phyloP scores from a whole-genome alignment of 2,329 filamentous ascomycete species.

The Aphanoascus verrucosus region DNA sequence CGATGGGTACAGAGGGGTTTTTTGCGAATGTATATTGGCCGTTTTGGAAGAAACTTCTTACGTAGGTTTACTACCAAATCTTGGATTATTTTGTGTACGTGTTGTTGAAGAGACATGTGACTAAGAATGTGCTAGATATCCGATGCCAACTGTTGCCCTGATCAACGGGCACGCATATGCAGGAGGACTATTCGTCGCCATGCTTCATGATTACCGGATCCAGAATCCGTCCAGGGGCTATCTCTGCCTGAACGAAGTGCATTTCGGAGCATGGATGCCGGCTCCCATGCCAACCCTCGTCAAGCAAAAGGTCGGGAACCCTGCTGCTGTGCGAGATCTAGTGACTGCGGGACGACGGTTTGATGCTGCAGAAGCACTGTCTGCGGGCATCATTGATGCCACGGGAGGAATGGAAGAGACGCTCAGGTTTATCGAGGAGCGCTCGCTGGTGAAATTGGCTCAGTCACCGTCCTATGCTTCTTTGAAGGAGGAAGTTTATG shows the following conservation, averaged over 20 bases:
- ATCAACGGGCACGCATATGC: constrained; percentile 74
- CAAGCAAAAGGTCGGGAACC: constrained; percentile 52
- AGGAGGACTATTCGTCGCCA: constrained; percentile 68
- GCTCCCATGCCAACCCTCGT: constrained; percentile 66
- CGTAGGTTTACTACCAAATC: constrained; percentile 34
- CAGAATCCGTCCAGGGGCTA: constrained; percentile 62
- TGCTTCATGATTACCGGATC: constrained; percentile 74
- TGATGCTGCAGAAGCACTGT: constrained; percentile 51
- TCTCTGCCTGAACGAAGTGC: constrained; percentile 69
- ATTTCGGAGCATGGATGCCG: constrained; percentile 65
- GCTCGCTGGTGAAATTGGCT: constrained; percentile 51
- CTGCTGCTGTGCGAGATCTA: constrained; percentile 48
- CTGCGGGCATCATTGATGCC: constrained; percentile 57
- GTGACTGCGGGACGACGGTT: constrained; percentile 66
- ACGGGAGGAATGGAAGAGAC: constrained; percentile 55
- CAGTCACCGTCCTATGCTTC: constrained; percentile 57
- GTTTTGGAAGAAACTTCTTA: constrained; percentile 55
- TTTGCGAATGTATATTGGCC: constrained; percentile 51
- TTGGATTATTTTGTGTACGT: background rate
- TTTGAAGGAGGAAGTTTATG: constrained; percentile 67
- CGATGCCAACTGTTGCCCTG: constrained; percentile 72
- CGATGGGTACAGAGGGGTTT: constrained; percentile 50
- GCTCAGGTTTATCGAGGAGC: constrained; percentile 49
- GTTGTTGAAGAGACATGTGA: background rate
- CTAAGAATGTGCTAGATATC: constrained; percentile 44